Evolutionary conservation across 805 yeast species (phyloP).

Genomic region (Kluyveromyces aestuarii): DNA sequence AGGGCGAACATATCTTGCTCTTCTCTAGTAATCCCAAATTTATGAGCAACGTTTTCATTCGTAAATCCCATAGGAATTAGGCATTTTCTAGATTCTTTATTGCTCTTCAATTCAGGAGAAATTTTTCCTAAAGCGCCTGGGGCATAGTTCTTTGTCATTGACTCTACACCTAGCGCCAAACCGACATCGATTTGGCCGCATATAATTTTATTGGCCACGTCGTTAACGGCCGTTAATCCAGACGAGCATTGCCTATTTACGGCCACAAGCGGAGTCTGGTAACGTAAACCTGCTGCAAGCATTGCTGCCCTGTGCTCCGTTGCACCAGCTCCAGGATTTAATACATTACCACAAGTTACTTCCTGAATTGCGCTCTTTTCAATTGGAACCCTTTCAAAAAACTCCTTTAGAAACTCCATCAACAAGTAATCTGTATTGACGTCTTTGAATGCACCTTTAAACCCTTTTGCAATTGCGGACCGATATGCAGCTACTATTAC

Average conservation of each 20-base stretch:
- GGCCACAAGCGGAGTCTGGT: slow-evolving; percentile 68
- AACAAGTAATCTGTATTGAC: slow-evolving; percentile 73
- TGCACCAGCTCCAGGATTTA: slow-evolving; percentile 90
- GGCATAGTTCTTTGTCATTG: slow-evolving; percentile 89
- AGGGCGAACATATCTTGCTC: slow-evolving; percentile 90
- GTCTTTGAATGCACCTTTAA: slow-evolving; percentile 79
- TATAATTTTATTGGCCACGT: slow-evolving; percentile 79
- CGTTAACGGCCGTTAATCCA: slow-evolving; percentile 84
- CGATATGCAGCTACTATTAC: slow-evolving; percentile 87
- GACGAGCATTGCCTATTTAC: slow-evolving; percentile 93
- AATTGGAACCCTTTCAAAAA: slow-evolving; percentile 43
- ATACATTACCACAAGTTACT: slow-evolving; percentile 83
- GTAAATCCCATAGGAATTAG: slow-evolving; percentile 95
- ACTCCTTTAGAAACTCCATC: slow-evolving; percentile 50
- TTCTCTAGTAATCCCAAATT: slow-evolving; percentile 53
- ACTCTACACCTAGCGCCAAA: slow-evolving; percentile 86
- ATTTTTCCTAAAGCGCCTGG: slow-evolving; percentile 60
- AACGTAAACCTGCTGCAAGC: slow-evolving; percentile 85
- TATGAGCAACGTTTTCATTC: slow-evolving; percentile 77
- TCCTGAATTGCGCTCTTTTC: slow-evolving; percentile 64
- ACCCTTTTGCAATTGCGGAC: slow-evolving; percentile 83
- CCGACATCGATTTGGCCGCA: slow-evolving; percentile 89
- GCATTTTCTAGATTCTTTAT: slow-evolving; percentile 57
- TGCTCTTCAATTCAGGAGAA: slow-evolving; percentile 38
- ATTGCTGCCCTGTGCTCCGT: slow-evolving; percentile 89